phyloP scores from a whole-genome alignment of 2,329 filamentous ascomycete genomes.

The Ophiostoma australiae region DNA sequence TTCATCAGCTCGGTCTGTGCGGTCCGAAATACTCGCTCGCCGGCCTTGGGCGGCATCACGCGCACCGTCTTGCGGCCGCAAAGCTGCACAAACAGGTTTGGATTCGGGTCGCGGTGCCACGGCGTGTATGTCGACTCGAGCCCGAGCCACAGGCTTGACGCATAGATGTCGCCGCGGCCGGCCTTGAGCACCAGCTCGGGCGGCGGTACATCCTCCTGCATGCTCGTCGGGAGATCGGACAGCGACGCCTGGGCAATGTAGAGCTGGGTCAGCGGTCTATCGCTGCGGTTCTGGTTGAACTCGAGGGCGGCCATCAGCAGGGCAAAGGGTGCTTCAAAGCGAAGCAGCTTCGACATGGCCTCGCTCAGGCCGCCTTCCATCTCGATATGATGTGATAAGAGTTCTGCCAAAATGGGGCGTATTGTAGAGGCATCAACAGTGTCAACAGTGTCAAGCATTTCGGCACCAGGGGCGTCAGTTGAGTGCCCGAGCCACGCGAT shows the following conservation, averaged over 20 bases:
- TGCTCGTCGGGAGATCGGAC: slow-evolving; percentile 55
- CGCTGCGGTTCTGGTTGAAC: slow-evolving; percentile 39
- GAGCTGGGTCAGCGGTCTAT: slow-evolving; percentile 42
- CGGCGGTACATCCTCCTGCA: slow-evolving; percentile 62
- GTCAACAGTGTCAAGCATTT: background rate
- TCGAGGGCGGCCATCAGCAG: slow-evolving; percentile 57
- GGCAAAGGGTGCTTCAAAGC: slow-evolving; percentile 56
- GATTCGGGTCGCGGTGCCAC: slow-evolving; percentile 87
- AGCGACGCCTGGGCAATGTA: slow-evolving; percentile 85
- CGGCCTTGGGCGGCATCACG: slow-evolving; percentile 61
- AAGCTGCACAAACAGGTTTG: slow-evolving; percentile 85
- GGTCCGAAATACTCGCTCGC: slow-evolving; percentile 57
- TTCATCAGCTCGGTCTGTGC: slow-evolving; percentile 42
- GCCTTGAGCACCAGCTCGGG: slow-evolving; percentile 54
- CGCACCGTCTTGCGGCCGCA: slow-evolving; percentile 67
- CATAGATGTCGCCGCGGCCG: slow-evolving; percentile 73
- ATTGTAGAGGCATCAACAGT: background rate
- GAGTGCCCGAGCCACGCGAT: slow-evolving; percentile 22
- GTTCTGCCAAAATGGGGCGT: slow-evolving; percentile 21
- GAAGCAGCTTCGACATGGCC: slow-evolving; percentile 41
- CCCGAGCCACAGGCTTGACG: slow-evolving; percentile 82
- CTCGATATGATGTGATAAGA: slow-evolving; percentile 20
- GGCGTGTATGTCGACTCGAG: slow-evolving; percentile 83
- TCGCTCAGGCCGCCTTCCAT: background rate
- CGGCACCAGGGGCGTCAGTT: background rate